These are phyloP conservation scores for Pelagomonas calceolata DNA, from an alignment of 108 stramenopile species.

Conservation along the genomic window DNA sequence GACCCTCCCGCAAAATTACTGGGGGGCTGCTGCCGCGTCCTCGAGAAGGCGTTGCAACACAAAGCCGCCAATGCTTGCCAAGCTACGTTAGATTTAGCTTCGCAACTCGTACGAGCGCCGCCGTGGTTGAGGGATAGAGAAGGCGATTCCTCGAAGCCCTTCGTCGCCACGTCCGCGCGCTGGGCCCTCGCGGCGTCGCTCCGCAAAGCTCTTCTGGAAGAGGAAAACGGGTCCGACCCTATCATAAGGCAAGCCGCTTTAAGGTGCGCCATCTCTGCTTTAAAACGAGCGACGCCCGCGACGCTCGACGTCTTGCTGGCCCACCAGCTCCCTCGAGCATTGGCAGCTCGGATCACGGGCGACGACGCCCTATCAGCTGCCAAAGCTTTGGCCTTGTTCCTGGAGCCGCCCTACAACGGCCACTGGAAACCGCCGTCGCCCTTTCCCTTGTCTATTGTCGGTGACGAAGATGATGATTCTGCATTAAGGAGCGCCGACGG, in stretches of 20 bases:
- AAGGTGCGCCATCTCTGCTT: constrained; percentile 1
- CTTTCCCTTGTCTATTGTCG: neutral
- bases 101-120: too few relatives aligned
- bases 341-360: constrained; percentile 8
- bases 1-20: too few relatives aligned
- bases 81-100: too few relatives aligned
- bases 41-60: too few relatives aligned
- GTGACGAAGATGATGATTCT: neutral
- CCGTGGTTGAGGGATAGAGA: too few relatives aligned
- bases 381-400: neutral
- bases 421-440: neutral
- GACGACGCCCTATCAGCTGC: neutral
- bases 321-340: constrained; percentile 17
- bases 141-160: neutral
- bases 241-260: neutral
- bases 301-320: constrained; percentile 24
- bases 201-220: neutral
- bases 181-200: neutral
- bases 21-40: too few relatives aligned
- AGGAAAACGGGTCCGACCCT: neutral
- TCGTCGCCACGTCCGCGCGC: neutral
- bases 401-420: neutral
- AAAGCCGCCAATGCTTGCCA: too few relatives aligned
- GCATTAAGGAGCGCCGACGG: too few relatives aligned
- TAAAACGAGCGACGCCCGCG: constrained; percentile 17